Conservation (phyloP, 2,329 filamentous ascomycete genomes). For the Plectosphaerella sp. region DNA sequence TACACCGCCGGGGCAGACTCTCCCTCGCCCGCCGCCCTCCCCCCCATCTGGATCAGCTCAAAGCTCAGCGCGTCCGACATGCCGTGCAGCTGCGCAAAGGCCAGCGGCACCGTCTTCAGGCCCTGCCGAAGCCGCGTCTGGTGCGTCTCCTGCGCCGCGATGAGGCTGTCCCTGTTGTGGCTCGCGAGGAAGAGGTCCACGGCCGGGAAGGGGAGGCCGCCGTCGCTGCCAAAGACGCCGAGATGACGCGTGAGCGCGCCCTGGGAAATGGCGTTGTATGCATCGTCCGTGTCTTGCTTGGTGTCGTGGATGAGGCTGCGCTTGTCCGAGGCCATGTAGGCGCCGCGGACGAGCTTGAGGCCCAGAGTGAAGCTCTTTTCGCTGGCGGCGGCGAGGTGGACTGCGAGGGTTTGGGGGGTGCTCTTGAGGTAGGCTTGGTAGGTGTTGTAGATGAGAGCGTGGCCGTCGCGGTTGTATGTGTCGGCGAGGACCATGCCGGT, state of each 20-base stretch:
- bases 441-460: conserved; percentile 38
- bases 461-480: conserved; percentile 31
- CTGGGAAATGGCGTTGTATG: conserved; percentile 45
- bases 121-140: no score
- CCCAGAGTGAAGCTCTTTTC: conserved; percentile 46
- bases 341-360: conserved; percentile 52
- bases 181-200: conserved; percentile 48
- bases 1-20: no score
- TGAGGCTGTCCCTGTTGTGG: conserved; percentile 40
- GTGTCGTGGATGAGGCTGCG: conserved; percentile 44
- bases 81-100: no score
- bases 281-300: conserved; percentile 46
- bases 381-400: conserved; percentile 39
- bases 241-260: conserved; percentile 35
- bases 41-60: no score
- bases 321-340: conserved; percentile 47
- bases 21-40: no score
- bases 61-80: no score
- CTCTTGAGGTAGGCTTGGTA: conserved; percentile 54
- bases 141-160: no score
- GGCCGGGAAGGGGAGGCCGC: conserved; percentile 37
- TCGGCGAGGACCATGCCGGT: conserved; percentile 28
- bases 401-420: conserved; percentile 33
- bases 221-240: conserved; percentile 6
- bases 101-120: no score